These are phyloP conservation scores for Stagonosporopsis cucurbitacearum DNA, from an alignment of 2,329 filamentous ascomycete genomes.

Conservation along the genomic window DNA sequence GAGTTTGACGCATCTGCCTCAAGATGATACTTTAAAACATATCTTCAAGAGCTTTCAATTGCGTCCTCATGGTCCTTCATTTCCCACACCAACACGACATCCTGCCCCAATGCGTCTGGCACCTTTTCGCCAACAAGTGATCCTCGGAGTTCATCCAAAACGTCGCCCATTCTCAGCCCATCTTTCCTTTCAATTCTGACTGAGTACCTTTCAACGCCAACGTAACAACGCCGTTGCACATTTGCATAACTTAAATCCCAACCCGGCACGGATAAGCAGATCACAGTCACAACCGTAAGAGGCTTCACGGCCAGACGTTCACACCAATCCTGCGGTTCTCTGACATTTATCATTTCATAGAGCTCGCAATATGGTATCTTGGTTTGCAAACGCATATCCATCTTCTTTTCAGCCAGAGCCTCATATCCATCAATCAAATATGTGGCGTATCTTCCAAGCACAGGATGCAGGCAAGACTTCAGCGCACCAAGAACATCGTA, in stretches of 20 bases:
- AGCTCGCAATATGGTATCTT: not conserved
- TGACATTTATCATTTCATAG: not conserved
- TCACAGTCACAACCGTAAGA: conserved; percentile 1
- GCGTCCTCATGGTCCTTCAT: not conserved
- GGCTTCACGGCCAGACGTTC: not conserved
- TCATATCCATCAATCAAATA: conserved; percentile 3
- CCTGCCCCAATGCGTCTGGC: not conserved
- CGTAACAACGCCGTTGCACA: not conserved
- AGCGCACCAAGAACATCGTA: conserved; percentile 11
- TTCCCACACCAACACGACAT: conserved; percentile 20
- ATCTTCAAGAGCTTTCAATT: too few relatives aligned
- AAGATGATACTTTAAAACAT: too few relatives aligned
- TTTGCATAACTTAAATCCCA: conserved; percentile 8
- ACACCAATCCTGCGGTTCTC: not conserved
- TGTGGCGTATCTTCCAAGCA: not conserved
- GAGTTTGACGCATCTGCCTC: too few relatives aligned
- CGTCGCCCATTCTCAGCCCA: conserved; percentile 20
- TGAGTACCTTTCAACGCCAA: conserved; percentile 2
- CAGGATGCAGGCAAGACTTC: conserved; percentile 15
- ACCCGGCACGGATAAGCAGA: not conserved
- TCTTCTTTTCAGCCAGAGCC: not conserved
- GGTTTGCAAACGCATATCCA: not conserved
- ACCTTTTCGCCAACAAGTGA: not conserved
- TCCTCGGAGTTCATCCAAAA: conserved; percentile 20
- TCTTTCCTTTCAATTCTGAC: conserved; percentile 19